phyloP scores from a whole-genome alignment of 805 yeast species.

The Spathaspora boniae region DNA sequence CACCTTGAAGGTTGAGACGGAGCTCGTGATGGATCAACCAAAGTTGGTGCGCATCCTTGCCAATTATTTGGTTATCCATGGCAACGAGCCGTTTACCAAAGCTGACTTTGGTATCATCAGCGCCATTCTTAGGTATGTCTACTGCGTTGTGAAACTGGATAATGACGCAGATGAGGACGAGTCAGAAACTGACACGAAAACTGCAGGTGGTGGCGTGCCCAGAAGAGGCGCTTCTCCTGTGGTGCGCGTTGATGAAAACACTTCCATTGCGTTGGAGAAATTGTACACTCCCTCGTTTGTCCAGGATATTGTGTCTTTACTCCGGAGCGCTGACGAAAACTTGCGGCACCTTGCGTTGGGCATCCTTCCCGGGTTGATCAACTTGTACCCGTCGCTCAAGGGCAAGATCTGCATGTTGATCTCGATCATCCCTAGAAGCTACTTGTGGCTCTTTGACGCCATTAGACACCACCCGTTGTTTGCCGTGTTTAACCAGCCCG shows the following conservation, averaged over 20 bases:
- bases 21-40: not conserved
- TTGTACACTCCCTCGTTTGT: constrained; percentile 22
- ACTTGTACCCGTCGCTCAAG: constrained; percentile 34
- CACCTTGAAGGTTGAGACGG: not conserved
- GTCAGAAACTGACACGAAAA: constrained; percentile 12
- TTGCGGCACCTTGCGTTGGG: constrained; percentile 13
- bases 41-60: constrained; percentile 13
- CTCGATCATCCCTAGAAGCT: constrained; percentile 39
- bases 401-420: constrained; percentile 38
- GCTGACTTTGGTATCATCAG: constrained; percentile 19
- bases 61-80: constrained; percentile 17
- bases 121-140: constrained; percentile 14
- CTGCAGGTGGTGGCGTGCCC: too few relatives aligned
- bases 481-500: constrained; percentile 7
- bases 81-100: constrained; percentile 10
- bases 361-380: constrained; percentile 27
- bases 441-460: constrained; percentile 26
- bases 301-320: constrained; percentile 14
- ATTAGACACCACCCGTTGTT: constrained; percentile 20
- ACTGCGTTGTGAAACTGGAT: constrained; percentile 16
- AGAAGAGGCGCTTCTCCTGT: too few relatives aligned
- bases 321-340: constrained; percentile 9
- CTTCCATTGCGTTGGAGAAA: constrained; percentile 10
- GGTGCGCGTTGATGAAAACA: constrained; percentile 6
- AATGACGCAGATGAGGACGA: constrained; percentile 18